phyloP scores from a whole-genome alignment of 2,329 filamentous ascomycete genomes.

The Keithomyces neogunnii region DNA sequence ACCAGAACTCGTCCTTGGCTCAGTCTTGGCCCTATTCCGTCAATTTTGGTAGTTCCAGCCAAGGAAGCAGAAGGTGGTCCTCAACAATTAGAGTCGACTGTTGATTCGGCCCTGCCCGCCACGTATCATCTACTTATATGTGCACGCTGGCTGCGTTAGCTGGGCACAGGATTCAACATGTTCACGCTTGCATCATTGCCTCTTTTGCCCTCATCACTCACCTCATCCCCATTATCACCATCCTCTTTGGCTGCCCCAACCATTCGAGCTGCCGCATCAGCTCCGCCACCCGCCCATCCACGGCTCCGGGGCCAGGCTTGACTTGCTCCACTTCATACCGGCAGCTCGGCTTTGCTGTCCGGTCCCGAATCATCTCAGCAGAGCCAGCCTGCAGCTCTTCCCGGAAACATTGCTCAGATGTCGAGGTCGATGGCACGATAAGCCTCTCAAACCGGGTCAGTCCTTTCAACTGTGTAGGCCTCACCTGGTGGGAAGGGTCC shows the following conservation, averaged over 20 bases:
- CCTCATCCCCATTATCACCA: too few species aligned
- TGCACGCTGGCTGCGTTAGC: too few species aligned
- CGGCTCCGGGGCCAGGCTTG: not conserved
- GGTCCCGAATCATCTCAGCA: not conserved
- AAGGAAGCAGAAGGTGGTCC: too few species aligned
- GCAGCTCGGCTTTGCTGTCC: conserved; percentile 1
- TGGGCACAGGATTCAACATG: too few species aligned
- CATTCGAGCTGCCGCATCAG: not conserved
- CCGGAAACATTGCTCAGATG: conserved; percentile 1
- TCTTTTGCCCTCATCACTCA: too few species aligned
- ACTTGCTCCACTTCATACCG: conserved; percentile 1
- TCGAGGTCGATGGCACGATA: not conserved
- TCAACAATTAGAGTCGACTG: too few species aligned
- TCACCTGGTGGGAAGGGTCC: not conserved
- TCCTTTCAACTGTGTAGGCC: not conserved
- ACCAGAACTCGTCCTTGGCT: too few species aligned
- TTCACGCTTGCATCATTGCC: too few species aligned
- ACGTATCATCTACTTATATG: too few species aligned
- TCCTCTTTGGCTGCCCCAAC: not conserved
- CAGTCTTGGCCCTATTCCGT: too few species aligned
- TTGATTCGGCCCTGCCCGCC: too few species aligned
- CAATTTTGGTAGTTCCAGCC: too few species aligned
- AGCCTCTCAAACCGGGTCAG: not conserved
- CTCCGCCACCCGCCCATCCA: not conserved
- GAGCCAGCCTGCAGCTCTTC: not conserved